These are phyloP conservation scores for Pestalotiopsis fici DNA, from an alignment of 2,329 filamentous ascomycete species.

Conservation along the genomic window DNA sequence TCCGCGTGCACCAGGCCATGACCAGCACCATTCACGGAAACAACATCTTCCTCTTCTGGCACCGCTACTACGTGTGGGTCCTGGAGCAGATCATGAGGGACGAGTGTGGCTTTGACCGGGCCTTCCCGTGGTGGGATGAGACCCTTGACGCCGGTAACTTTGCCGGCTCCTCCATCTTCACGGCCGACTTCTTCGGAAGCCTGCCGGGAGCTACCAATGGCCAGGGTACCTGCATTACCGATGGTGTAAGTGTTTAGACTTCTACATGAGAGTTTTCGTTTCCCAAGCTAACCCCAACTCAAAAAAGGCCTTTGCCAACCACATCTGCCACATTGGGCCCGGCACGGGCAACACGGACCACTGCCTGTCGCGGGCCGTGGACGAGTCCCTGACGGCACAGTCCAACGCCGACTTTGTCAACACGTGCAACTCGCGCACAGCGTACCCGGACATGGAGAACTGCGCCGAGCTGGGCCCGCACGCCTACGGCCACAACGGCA, in stretches of 20 bases:
- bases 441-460: slow-evolving; percentile 11
- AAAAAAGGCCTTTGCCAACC: slow-evolving; percentile 22
- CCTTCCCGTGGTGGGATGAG: slow-evolving; percentile 35
- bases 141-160: slow-evolving; percentile 32
- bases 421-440: slow-evolving; percentile 12
- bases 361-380: slow-evolving; percentile 32
- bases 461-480: slow-evolving; percentile 21
- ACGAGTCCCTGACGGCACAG: slow-evolving; percentile 19
- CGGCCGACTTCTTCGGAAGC: slow-evolving; percentile 28
- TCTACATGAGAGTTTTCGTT: background rate
- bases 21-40: slow-evolving; percentile 31
- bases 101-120: slow-evolving; percentile 30
- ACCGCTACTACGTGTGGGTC: slow-evolving; percentile 32
- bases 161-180: slow-evolving; percentile 27
- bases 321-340: slow-evolving; percentile 16
- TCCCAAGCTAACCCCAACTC: background rate
- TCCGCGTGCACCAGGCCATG: slow-evolving; percentile 31
- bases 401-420: slow-evolving; percentile 14
- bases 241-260: slow-evolving; percentile 20
- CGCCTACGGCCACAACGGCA: slow-evolving; percentile 33
- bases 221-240: slow-evolving; percentile 25
- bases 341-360: slow-evolving; percentile 17
- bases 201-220: slow-evolving; percentile 22
- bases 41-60: slow-evolving; percentile 33
- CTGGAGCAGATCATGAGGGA: slow-evolving; percentile 30